Evolutionary conservation across 106 monocot species (phyloP).

Genomic region (Acorus calamus): DNA sequence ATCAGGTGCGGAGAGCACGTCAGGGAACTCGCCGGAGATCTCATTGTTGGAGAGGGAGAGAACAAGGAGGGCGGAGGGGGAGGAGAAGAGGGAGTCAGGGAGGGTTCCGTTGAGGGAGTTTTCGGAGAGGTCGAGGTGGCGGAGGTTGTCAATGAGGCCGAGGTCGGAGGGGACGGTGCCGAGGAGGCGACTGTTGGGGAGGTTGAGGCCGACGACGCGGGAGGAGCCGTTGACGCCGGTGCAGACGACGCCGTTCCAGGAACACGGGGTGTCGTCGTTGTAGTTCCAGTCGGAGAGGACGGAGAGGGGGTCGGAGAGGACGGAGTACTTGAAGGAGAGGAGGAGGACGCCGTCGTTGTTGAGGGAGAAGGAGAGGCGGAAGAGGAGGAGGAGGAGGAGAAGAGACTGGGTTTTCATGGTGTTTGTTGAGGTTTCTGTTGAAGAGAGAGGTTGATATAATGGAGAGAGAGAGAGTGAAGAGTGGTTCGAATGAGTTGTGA

Average conservation of each 20-base stretch:
- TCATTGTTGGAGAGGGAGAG: constrained; percentile 64
- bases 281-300: constrained; percentile 75
- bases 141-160: constrained; percentile 58
- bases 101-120: constrained; percentile 74
- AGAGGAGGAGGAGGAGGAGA: background rate
- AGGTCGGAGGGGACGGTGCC: constrained; percentile 58
- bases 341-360: constrained; percentile 54
- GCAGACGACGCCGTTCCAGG: constrained; percentile 88
- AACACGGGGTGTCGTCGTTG: constrained; percentile 61
- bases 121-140: constrained; percentile 59
- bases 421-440: too few species aligned
- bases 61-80: constrained; percentile 40
- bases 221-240: constrained; percentile 27
- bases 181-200: constrained; percentile 48
- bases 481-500: too few species aligned
- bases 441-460: too few species aligned
- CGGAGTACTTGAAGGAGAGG: constrained; percentile 69
- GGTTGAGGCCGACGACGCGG: constrained; percentile 58
- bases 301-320: constrained; percentile 56
- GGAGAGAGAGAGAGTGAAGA: too few species aligned
- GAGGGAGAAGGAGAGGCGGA: constrained; percentile 4
- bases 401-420: too few species aligned
- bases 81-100: constrained; percentile 35
- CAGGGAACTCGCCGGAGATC: constrained; percentile 60
- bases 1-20: constrained; percentile 8